phyloP scores from a whole-genome alignment of 352 stramenopile species.

The Pythium phragmitis region DNA sequence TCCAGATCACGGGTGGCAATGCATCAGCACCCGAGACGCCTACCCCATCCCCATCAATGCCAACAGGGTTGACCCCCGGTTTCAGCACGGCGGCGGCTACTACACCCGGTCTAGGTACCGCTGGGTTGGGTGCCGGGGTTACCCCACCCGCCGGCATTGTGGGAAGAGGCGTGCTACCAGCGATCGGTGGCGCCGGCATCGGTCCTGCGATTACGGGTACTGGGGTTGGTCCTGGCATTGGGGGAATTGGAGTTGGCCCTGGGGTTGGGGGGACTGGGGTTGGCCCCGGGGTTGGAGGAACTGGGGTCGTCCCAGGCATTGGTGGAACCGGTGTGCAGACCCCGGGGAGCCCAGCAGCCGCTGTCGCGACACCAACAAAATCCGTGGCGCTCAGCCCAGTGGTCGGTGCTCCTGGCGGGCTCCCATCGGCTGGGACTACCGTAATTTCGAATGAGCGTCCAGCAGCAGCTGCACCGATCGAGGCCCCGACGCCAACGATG shows the following conservation, averaged over 20 bases:
- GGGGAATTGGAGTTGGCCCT: background rate
- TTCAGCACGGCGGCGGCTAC: background rate
- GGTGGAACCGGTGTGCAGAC: background rate
- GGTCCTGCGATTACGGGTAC: background rate
- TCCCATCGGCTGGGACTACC: background rate
- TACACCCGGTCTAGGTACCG: no score
- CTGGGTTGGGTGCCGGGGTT: background rate
- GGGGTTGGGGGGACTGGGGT: background rate
- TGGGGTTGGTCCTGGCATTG: background rate
- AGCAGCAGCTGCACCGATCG: background rate
- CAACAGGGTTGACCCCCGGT: background rate
- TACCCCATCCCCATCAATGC: background rate
- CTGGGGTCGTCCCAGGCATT: background rate
- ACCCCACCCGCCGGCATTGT: background rate
- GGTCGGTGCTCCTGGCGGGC: background rate
- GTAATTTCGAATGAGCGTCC: background rate
- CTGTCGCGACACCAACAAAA: background rate
- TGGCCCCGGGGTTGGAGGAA: background rate
- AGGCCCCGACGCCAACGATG: background rate
- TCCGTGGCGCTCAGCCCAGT: background rate
- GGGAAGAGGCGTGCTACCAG: background rate
- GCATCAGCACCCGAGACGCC: conserved; percentile 1
- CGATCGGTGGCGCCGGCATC: background rate
- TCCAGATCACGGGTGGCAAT: conserved; percentile 27
- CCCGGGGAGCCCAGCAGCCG: background rate